These are phyloP conservation scores for Hyaloscypha finlandica DNA, from an alignment of 495 filamentous ascomycete genomes.

Conservation along the genomic window DNA sequence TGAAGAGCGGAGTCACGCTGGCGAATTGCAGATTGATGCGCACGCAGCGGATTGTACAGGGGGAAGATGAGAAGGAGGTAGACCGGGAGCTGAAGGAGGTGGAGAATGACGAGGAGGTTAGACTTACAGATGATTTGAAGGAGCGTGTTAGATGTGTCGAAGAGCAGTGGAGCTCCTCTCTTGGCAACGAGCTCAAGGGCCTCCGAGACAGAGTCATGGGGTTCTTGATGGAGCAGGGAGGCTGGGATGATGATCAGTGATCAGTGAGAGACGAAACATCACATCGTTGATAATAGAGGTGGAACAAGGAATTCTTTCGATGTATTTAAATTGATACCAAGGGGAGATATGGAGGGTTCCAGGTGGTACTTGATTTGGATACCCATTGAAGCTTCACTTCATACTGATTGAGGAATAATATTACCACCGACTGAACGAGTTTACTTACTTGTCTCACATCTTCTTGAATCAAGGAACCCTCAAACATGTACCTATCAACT, in stretches of 20 bases:
- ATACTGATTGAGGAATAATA: neutral
- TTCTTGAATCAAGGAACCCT: neutral
- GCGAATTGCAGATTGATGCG: slow-evolving; percentile 60
- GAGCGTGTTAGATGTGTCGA: slow-evolving; percentile 90
- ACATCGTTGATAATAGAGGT: no score
- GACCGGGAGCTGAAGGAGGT: slow-evolving; percentile 60
- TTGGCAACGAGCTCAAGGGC: slow-evolving; percentile 49
- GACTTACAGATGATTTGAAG: slow-evolving; percentile 83
- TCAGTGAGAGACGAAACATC: neutral
- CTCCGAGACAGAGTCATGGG: slow-evolving; percentile 60
- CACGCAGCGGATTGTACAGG: slow-evolving; percentile 57
- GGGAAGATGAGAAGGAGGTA: slow-evolving; percentile 52
- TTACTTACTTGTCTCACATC: neutral
- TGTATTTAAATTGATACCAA: slow-evolving; percentile 2
- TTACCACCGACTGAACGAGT: neutral
- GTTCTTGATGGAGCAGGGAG: slow-evolving; percentile 67
- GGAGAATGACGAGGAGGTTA: slow-evolving; percentile 61
- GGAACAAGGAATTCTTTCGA: neutral
- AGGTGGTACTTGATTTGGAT: neutral
- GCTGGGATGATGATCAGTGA: slow-evolving; percentile 67
- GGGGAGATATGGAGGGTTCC: neutral
- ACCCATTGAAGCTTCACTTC: neutral
- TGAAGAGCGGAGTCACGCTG: slow-evolving; percentile 73
- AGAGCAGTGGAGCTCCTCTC: slow-evolving; percentile 70
- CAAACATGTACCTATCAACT: neutral